These are phyloP conservation scores for Colletotrichum cuscutae DNA, from an alignment of 2,329 filamentous ascomycete genomes.

Conservation along the genomic window DNA sequence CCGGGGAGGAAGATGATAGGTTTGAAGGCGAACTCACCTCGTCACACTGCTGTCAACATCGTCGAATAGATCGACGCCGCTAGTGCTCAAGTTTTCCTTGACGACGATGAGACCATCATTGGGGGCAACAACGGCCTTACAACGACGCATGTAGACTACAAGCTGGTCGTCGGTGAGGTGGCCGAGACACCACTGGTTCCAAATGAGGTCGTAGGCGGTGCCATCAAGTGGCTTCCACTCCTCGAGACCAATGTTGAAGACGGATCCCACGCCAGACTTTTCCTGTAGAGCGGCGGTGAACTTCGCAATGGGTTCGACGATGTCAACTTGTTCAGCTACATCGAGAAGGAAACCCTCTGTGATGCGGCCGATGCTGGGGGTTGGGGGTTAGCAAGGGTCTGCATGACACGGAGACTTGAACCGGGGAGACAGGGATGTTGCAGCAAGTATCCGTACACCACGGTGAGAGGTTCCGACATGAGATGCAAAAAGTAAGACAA, in stretches of 20 bases:
- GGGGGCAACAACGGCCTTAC: constrained; percentile 54
- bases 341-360: constrained; percentile 80
- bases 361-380: constrained; percentile 79
- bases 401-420: constrained; percentile 22
- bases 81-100: constrained; percentile 76
- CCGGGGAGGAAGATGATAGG: not conserved
- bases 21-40: constrained; percentile 15
- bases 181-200: constrained; percentile 91
- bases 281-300: constrained; percentile 75
- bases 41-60: constrained; percentile 35
- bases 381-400: constrained; percentile 19
- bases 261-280: constrained; percentile 66
- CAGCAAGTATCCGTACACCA: constrained; percentile 7
- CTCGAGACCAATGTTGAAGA: constrained; percentile 81
- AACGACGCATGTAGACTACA: constrained; percentile 71
- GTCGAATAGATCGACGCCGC: constrained; percentile 67
- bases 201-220: constrained; percentile 79
- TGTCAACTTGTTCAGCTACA: constrained; percentile 78
- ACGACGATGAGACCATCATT: constrained; percentile 48
- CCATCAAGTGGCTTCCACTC: constrained; percentile 66
- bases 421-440: constrained; percentile 24
- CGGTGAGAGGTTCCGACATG: constrained; percentile 25
- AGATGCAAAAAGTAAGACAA: constrained; percentile 13
- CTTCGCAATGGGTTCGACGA: constrained; percentile 86
- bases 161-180: constrained; percentile 83